Percentiles rank a stretch among this genome's conserved stretches.
Evolutionary conservation across 108 stramenopile genomes (phyloP).

Genomic region (Stephanodiscus minutulus): DNA sequence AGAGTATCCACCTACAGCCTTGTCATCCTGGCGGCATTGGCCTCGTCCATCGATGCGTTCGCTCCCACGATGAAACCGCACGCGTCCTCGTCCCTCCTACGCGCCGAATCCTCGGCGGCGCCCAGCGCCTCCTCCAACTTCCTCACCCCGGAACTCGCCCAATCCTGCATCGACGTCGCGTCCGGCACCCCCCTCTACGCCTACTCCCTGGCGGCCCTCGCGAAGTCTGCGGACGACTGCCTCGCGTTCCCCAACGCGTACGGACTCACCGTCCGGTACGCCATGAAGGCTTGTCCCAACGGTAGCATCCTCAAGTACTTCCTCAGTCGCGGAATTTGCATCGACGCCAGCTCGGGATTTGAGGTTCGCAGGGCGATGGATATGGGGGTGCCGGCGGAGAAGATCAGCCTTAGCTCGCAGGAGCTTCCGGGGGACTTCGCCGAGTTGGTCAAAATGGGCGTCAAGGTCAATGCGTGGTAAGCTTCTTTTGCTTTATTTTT

Average conservation of each 20-base stretch:
- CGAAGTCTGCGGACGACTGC: conserved; percentile 81
- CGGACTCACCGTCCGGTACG: conserved; percentile 96
- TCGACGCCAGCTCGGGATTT: conserved; percentile 93
- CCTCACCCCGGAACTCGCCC: conserved; percentile 81
- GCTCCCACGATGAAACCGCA: conserved; percentile 15
- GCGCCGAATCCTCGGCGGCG: conserved; percentile 3
- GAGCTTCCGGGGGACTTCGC: conserved; percentile 92
- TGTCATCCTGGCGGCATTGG: conserved; percentile 30
- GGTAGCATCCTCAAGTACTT: conserved; percentile 90
- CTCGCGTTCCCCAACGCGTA: conserved; percentile 95
- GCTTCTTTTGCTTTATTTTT: conserved; percentile 18
- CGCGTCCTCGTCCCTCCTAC: not conserved
- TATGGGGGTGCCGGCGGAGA: conserved; percentile 84
- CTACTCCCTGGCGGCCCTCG: conserved; percentile 87
- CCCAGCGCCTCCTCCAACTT: conserved; percentile 61
- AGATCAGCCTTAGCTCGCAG: conserved; percentile 93
- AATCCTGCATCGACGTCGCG: conserved; percentile 72
- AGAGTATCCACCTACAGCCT: conserved; percentile 20
- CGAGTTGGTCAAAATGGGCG: conserved; percentile 78
- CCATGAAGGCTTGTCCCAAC: conserved; percentile 98
- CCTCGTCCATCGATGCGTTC: conserved; percentile 27
- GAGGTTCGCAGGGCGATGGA: conserved; percentile 92
- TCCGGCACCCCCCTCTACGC: conserved; percentile 94
- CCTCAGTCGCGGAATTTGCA: conserved; percentile 85
- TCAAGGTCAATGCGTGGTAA: conserved; percentile 86